phyloP scores from a whole-genome alignment of 129 eudicot species.

The Centrapalus pauciflorus region DNA sequence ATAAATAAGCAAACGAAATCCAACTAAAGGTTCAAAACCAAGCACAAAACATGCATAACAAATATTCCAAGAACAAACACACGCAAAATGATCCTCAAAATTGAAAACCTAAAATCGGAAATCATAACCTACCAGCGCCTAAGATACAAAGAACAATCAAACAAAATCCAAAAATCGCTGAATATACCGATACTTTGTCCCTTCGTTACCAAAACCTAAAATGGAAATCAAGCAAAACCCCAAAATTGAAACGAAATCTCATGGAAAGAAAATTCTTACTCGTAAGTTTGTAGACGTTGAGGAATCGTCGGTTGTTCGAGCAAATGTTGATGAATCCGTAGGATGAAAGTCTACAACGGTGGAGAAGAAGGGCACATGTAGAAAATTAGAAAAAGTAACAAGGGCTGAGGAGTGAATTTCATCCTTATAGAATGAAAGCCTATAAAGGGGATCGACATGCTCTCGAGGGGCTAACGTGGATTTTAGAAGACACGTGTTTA shows the following conservation, averaged over 20 bases:
- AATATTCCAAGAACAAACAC: no score
- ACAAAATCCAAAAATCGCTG: background rate
- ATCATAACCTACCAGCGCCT: background rate
- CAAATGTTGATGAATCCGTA: background rate
- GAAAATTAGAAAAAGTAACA: no score
- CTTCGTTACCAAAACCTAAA: background rate
- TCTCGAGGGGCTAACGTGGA: no score
- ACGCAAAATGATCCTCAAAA: no score
- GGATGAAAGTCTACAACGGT: no score
- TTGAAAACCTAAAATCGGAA: slow-evolving; percentile 8
- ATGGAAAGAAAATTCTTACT: background rate
- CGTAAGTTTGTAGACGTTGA: background rate
- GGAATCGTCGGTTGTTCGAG: background rate
- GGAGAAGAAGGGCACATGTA: no score
- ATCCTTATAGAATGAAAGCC: no score
- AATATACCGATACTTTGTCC: background rate
- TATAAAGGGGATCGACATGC: no score
- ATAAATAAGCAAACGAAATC: no score
- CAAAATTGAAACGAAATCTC: background rate
- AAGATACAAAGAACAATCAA: background rate
- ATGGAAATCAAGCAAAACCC: background rate
- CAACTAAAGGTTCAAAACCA: background rate
- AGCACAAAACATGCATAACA: background rate
- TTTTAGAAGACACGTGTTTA: no score
- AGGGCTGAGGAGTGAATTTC: no score